Evolutionary conservation across 1,284 basidiomycete genomes (phyloP).

Genomic region (Ganoderma resinaceum): DNA sequence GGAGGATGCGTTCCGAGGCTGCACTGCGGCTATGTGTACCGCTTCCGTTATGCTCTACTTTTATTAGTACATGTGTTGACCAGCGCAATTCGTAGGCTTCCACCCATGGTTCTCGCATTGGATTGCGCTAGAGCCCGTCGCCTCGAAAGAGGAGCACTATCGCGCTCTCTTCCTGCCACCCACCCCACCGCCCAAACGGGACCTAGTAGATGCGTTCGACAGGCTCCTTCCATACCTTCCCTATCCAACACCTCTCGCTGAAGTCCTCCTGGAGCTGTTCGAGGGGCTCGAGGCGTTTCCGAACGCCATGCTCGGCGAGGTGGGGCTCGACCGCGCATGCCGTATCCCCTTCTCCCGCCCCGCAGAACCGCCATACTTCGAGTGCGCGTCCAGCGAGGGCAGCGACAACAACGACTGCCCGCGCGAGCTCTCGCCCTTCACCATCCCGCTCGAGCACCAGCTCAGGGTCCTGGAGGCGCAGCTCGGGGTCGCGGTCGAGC

Average conservation of each 20-base stretch:
- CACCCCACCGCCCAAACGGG: conserved; percentile 30
- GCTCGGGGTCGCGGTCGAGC: conserved; percentile 75
- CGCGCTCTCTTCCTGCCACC: conserved; percentile 56
- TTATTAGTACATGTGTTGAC: conserved; percentile 13
- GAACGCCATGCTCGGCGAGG: conserved; percentile 81
- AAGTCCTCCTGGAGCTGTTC: conserved; percentile 62
- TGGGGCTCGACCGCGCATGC: conserved; percentile 80
- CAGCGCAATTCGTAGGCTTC: conserved; percentile 56
- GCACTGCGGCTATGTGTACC: not conserved
- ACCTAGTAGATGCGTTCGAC: conserved; percentile 52
- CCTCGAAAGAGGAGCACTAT: conserved; percentile 73
- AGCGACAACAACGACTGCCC: conserved; percentile 32
- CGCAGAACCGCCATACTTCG: conserved; percentile 35
- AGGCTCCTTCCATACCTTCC: conserved; percentile 65
- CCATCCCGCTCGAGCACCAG: conserved; percentile 78
- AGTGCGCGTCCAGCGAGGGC: not conserved
- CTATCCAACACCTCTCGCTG: conserved; percentile 61
- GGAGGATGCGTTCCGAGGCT: not conserved
- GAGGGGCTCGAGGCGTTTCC: conserved; percentile 64
- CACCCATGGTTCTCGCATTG: conserved; percentile 87
- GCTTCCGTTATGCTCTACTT: conserved; percentile 1
- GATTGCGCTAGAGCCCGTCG: conserved; percentile 54
- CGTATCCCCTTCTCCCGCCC: conserved; percentile 66
- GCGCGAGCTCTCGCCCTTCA: conserved; percentile 69
- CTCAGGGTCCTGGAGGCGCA: conserved; percentile 76